Percentiles rank a stretch among this genome's conserved stretches.
phyloP scores from a whole-genome alignment of 2,329 filamentous ascomycete genomes.

The Fusarium chuoi region DNA sequence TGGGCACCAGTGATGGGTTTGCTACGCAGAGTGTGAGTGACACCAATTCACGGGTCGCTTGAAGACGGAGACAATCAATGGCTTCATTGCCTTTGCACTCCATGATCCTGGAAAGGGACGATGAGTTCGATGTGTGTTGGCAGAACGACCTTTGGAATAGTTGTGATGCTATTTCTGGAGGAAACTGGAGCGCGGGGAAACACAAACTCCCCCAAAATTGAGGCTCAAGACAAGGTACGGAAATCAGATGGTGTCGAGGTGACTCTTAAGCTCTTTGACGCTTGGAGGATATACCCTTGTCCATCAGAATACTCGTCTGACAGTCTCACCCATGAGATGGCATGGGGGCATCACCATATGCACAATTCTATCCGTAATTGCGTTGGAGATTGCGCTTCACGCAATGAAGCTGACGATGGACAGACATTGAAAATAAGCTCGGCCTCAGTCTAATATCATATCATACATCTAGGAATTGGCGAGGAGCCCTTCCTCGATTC shows the following conservation, averaged over 20 bases:
- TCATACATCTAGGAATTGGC: not conserved
- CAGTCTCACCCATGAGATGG: constrained; percentile 1
- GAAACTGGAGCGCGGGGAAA: constrained; percentile 9
- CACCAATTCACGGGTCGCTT: constrained; percentile 2
- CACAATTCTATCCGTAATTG: not conserved
- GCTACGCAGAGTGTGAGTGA: not conserved
- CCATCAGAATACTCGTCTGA: constrained; percentile 15
- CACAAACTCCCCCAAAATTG: constrained; percentile 28
- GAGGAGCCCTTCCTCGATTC: not conserved
- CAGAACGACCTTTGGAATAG: not conserved
- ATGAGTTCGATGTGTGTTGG: not conserved
- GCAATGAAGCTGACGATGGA: not conserved
- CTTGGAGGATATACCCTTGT: constrained; percentile 2
- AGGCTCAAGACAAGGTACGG: constrained; percentile 25
- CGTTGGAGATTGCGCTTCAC: not conserved
- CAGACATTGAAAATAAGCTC: not conserved
- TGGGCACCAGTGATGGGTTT: constrained; percentile 6
- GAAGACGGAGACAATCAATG: not conserved
- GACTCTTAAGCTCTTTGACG: not conserved
- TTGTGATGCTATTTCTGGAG: not conserved
- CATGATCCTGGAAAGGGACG: not conserved
- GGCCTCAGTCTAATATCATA: not conserved
- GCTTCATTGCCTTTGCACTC: not conserved
- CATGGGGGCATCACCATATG: constrained; percentile 1
- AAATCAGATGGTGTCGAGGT: not conserved